phyloP scores from a whole-genome alignment of 2,329 filamentous ascomycete genomes.

The Shiraia sp. region DNA sequence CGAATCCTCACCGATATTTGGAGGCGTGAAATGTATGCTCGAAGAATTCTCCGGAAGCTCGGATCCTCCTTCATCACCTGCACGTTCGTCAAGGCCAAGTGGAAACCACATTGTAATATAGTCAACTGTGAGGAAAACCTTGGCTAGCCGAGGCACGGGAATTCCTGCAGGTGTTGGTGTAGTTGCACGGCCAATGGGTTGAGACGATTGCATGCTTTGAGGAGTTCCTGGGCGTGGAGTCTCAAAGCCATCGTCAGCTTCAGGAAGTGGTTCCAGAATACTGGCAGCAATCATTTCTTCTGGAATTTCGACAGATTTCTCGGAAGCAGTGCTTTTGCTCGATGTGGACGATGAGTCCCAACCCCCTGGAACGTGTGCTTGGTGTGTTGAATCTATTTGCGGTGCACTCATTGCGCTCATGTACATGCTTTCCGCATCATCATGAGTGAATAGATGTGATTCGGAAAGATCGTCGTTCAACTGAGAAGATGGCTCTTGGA shows the following conservation, averaged over 20 bases:
- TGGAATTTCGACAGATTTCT: slow-evolving; percentile 31
- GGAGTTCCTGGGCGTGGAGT: slow-evolving; percentile 44
- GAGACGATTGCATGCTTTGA: slow-evolving; percentile 27
- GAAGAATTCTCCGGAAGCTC: slow-evolving; percentile 17
- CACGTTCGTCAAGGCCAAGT: slow-evolving; percentile 26
- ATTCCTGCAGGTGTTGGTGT: slow-evolving; percentile 1
- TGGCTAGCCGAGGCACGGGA: slow-evolving; percentile 26
- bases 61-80: slow-evolving; percentile 1
- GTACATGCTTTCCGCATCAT: slow-evolving; percentile 86
- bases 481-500: slow-evolving; percentile 8
- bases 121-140: slow-evolving; percentile 43
- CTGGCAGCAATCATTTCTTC: slow-evolving; percentile 37
- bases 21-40: slow-evolving; percentile 26
- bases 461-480: slow-evolving; percentile 35
- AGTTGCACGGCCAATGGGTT: slow-evolving; percentile 4
- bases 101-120: slow-evolving; percentile 45
- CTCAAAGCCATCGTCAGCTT: slow-evolving; percentile 43
- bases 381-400: slow-evolving; percentile 22
- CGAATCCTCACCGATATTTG: slow-evolving; percentile 41
- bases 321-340: slow-evolving; percentile 33
- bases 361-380: slow-evolving; percentile 45
- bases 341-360: slow-evolving; percentile 46
- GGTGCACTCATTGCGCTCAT: slow-evolving; percentile 67
- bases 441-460: slow-evolving; percentile 75
- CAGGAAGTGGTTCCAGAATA: slow-evolving; percentile 31